phyloP scores from a whole-genome alignment of 345 rosid genomes.

The Lepidium aucheri region DNA sequence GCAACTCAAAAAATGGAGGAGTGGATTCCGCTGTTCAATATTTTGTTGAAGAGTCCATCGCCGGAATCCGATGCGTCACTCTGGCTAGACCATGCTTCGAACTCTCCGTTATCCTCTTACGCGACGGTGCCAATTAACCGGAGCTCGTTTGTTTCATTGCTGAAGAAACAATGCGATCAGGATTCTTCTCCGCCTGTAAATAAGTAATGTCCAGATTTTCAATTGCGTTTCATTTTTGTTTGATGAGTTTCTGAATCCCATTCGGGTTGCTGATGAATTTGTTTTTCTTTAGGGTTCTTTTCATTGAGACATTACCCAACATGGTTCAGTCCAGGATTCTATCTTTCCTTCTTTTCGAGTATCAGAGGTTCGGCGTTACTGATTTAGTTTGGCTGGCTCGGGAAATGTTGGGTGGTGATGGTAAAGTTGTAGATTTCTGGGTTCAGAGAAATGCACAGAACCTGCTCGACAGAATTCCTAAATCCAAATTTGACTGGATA shows the following conservation, averaged over 20 bases:
- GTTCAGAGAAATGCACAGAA: slow-evolving; percentile 52
- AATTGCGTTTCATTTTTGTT: background rate
- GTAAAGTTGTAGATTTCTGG: slow-evolving; percentile 45
- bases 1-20: slow-evolving; percentile 38
- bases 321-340: slow-evolving; percentile 58
- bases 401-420: slow-evolving; percentile 30
- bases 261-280: slow-evolving; percentile 3
- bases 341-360: slow-evolving; percentile 50
- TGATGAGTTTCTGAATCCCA: background rate
- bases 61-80: slow-evolving; percentile 70
- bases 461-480: slow-evolving; percentile 56
- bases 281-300: slow-evolving; percentile 37
- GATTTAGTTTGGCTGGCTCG: slow-evolving; percentile 47
- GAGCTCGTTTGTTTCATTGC: slow-evolving; percentile 52
- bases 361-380: slow-evolving; percentile 36
- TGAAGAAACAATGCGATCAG: slow-evolving; percentile 28
- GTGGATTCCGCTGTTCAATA: slow-evolving; percentile 59
- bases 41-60: slow-evolving; percentile 46
- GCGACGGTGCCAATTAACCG: slow-evolving; percentile 37
- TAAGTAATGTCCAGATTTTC: slow-evolving; percentile 29
- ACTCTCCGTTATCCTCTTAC: background rate
- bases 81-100: slow-evolving; percentile 49
- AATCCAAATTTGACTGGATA: slow-evolving; percentile 31
- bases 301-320: slow-evolving; percentile 60
- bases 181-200: slow-evolving; percentile 30